Base-by-base conservation (phyloP, 2,329 filamentous ascomycete species). In the Zymoseptoria crescenta region DNA sequence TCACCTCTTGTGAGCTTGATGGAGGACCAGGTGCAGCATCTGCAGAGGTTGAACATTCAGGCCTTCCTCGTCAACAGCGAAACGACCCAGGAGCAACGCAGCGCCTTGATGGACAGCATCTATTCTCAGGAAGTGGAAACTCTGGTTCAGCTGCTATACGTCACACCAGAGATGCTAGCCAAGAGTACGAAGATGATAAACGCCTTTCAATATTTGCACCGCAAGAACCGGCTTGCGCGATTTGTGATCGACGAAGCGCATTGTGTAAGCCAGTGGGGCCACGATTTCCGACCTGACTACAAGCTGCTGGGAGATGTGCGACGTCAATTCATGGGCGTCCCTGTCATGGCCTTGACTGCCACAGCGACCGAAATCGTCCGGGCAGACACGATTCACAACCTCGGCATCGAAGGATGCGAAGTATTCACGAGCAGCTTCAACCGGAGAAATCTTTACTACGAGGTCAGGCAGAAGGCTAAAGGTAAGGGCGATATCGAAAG, bases 181-280 rank as follows among this genome's bases (percentile, higher is more conserved):
- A 93, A 92, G 71, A 99, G 87, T 71, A 73, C 80, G 49, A 76
- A 77, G 2, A 88, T 97, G 73, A 77, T 85, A 59, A 81, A 79
- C 55, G 82, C 80, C 2, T 80, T 99, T 63, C 76, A 83, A 55
- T 79, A 78, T 2, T 79, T 99, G n/a, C 82, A 96, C 72, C 74
- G 75, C 13, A 84, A 84, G 55, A 78, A 81, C 3, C 89, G 87
- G 67, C 83, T 99, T 56, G 93, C 95, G 16, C 85, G 94, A 27
- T 84, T 99, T 54, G 94, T 99, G 56, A 96, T 99, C 63, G 94
- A 99, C 67, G 95, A 99, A 76, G 94, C 94, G n/a, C 94, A 99
- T 73, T 99, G 94, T 73, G 93, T 99, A 27, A 97, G 94, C 73
- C 92, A 99, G 78, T 99, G 94, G 94, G 94, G 94, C 0, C 94